Base-by-base conservation (phyloP, 179 eudicot genomes). In the Carnegiea gigantea region DNA sequence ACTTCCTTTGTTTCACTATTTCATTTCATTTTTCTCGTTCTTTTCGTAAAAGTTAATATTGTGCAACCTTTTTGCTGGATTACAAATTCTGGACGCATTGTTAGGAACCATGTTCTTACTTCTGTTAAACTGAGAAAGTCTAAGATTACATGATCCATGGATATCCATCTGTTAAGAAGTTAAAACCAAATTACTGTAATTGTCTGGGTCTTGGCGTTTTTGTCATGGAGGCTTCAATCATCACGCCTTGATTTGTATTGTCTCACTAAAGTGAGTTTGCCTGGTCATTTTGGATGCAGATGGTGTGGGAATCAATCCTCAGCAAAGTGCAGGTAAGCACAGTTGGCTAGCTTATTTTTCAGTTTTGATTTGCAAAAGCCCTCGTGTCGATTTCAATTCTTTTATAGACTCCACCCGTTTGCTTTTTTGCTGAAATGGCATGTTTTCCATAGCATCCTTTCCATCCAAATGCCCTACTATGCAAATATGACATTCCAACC, bases 251-350 rank as follows among this genome's bases (percentile, higher is more conserved):
- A 21, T 33, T 36, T 70, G 46, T 70, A 62, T 60, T 51, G 0
- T 23, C 68, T 30, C 43, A 36, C 73, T 33, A 36, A 30, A 70
- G 15, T 70, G 33, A 26, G 5, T 30, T 18, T 18, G 44, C 0
- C 33, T 36, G 9, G 18, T 70, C 23, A 9, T 33, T 79, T 1
- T 82, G 57, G 23, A 64, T 75, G 81, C 96, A 95, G 98, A 95
- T 90, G 98, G 97, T 53, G 98, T 95, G 21, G 98, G 98, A 86
- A 95, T 95, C 75, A 95, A 95, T 86, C 98, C 98, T 82, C 98
- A 95, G 82, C 97, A 95, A 87, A 94, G 98, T 89, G 98, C 97
- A 60, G 98, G 98, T 95, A 87, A 74, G 86, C 74, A 11, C 64
- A 70, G 49, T 21, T 15, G 10, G 6, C 43, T 17, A 36, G 21